These are phyloP conservation scores for Lentinus tigrinus DNA, from an alignment of 768 basidiomycete genomes.

Conservation along the genomic window DNA sequence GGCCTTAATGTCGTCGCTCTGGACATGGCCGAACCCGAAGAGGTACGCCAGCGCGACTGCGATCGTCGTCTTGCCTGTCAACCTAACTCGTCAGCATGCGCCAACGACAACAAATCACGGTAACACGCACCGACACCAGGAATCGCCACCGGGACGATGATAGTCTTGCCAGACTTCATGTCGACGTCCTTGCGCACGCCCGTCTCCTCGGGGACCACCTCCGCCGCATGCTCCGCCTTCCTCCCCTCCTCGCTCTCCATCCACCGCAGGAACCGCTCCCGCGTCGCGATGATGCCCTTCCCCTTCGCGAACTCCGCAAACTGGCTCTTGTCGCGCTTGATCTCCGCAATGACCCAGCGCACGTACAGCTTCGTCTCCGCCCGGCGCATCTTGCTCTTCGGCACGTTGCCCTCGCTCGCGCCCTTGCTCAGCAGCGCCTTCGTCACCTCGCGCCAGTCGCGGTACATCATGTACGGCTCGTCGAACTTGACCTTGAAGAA, in stretches of 20 bases:
- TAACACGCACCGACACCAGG: constrained; percentile 82
- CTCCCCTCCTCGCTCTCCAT: constrained; percentile 48
- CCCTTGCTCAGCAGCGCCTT: constrained; percentile 59
- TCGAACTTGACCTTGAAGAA: constrained; percentile 99
- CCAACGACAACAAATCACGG: background rate
- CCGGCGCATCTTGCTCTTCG: constrained; percentile 68
- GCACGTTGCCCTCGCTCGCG: constrained; percentile 39
- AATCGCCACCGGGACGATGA: constrained; percentile 86
- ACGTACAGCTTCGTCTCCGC: constrained; percentile 79
- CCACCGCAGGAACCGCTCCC: constrained; percentile 80
- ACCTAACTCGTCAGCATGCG: background rate
- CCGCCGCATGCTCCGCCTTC: constrained; percentile 22
- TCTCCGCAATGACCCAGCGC: constrained; percentile 80
- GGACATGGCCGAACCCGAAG: constrained; percentile 88
- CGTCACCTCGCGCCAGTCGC: constrained; percentile 95
- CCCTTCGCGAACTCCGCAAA: constrained; percentile 69
- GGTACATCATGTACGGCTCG: constrained; percentile 98
- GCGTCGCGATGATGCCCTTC: constrained; percentile 80
- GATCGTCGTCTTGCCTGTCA: constrained; percentile 82
- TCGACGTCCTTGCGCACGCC: constrained; percentile 22
- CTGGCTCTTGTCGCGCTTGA: constrained; percentile 51
- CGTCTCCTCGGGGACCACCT: constrained; percentile 31
- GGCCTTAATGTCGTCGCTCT: constrained; percentile 82
- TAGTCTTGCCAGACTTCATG: constrained; percentile 60
- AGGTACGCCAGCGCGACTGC: constrained; percentile 75